A percentile compares a stretch with the other conserved stretches of the same genome.
phyloP scores from a whole-genome alignment of 176 grass and related monocot genomes.

The Hyparrhenia diplandra region DNA sequence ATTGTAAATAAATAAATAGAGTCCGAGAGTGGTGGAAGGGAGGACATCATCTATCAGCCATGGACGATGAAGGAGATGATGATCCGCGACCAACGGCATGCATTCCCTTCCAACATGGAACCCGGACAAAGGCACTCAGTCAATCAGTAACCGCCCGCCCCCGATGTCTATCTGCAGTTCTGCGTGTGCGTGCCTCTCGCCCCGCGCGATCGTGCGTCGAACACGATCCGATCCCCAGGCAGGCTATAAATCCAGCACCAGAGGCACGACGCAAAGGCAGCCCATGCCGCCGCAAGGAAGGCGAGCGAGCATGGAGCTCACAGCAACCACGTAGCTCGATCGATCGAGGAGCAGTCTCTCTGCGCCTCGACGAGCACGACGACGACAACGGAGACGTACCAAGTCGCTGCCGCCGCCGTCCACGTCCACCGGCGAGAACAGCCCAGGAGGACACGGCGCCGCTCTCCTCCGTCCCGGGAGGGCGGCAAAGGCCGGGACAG shows the following conservation, averaged over 20 bases:
- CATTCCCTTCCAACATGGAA: too few relatives aligned
- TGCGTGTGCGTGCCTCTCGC: too few relatives aligned
- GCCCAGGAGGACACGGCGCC: slow-evolving; percentile 2
- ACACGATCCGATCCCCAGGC: too few relatives aligned
- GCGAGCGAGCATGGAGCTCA: not conserved
- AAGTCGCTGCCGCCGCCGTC: not conserved
- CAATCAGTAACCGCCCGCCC: too few relatives aligned
- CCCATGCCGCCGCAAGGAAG: not conserved
- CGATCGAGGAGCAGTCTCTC: not conserved
- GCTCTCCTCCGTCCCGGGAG: not conserved
- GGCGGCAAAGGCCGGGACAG: not conserved
- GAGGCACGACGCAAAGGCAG: not conserved
- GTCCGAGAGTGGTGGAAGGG: too few relatives aligned
- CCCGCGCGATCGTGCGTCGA: too few relatives aligned
- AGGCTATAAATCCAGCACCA: not conserved
- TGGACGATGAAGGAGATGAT: too few relatives aligned
- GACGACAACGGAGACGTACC: not conserved
- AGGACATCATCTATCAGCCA: too few relatives aligned
- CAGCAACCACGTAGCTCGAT: not conserved
- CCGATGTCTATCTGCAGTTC: too few relatives aligned
- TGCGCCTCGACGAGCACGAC: not conserved
- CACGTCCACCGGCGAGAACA: not conserved
- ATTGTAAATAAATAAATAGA: too few relatives aligned
- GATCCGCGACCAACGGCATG: too few relatives aligned
- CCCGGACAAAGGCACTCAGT: too few relatives aligned